Evolutionary conservation across 495 filamentous ascomycete genomes (phyloP), one percentile per base, ranked within the genome.

Genomic region (Lasiosphaeris hirsuta): DNA sequence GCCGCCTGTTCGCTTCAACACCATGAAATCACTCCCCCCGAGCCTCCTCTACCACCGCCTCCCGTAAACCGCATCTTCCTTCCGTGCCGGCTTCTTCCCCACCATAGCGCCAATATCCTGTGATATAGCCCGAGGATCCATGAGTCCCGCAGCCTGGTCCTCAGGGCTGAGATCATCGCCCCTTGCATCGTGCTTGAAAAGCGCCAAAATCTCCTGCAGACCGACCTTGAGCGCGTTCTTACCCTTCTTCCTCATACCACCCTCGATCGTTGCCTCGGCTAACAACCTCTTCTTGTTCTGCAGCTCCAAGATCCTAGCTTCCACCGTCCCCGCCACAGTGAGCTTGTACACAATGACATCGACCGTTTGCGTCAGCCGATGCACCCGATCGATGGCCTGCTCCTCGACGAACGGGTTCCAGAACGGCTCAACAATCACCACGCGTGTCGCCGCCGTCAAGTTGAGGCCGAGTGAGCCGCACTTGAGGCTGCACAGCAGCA

Each of bases 351-450:
- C 92, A 18, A 90, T 83, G 39, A 98, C 94, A 66, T 97, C 92
- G 11, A 89, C 76, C 11, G 90, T 96, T 73, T 98, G 94, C 53
- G 94, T 97, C 41, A 98, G 84, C 10, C 94, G 90, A 63, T 98
- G 94, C 44, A 98, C 94, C 42, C 94, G 91, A 69, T 98, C 94
- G 63, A 98, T 98, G 9, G 94, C 94, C 79, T 97, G 94, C 70
- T 97, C 94, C 80, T 98, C 94, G 23, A 97, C 89, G 62, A 98
- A 98, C 76, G 45, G 94, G 72, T 98, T 98, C 94, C 94, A 98
- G 72, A 97, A 98, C 0, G 94, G 94, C 67, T 98, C 94, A 34
- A 98, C 75, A 66, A 98, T 97, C 39, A 98, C 83, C 8, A 98
- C 94, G 37, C 94, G 82, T 58, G 88, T 91, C 13, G 94, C 94